These are phyloP conservation scores for Komagataea norvegica DNA, from an alignment of 1,139 yeast genomes.

Conservation along the genomic window DNA sequence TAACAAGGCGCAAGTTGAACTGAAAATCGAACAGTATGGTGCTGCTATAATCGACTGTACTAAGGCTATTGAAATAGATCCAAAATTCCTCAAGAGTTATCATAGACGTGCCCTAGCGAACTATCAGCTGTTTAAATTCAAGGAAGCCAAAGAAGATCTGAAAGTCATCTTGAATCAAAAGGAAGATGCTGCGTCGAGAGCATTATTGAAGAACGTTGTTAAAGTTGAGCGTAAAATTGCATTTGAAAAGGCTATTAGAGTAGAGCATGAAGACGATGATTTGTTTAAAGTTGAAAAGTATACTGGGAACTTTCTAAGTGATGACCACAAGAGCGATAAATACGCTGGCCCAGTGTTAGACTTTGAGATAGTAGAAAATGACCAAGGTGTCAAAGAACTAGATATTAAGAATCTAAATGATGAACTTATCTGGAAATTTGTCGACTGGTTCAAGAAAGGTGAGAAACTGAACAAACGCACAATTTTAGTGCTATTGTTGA, in stretches of 20 bases:
- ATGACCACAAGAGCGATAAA: constrained; percentile 45
- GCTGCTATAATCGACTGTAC: constrained; percentile 76
- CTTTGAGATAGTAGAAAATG: constrained; percentile 33
- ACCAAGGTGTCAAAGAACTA: constrained; percentile 22
- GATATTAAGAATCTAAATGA: constrained; percentile 31
- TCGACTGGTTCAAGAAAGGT: constrained; percentile 66
- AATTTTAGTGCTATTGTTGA: constrained; percentile 76
- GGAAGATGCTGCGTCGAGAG: constrained; percentile 62
- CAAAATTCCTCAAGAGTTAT: constrained; percentile 67
- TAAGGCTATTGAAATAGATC: constrained; percentile 62
- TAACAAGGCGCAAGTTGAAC: constrained; percentile 87
- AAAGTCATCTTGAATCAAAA: constrained; percentile 54
- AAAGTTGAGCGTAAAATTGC: constrained; percentile 68
- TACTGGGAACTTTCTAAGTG: constrained; percentile 8
- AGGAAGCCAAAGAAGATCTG: constrained; percentile 70
- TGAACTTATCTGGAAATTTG: constrained; percentile 60
- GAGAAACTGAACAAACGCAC: constrained; percentile 73
- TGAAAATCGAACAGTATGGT: constrained; percentile 83
- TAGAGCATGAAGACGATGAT: constrained; percentile 47
- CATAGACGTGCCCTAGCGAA: constrained; percentile 79
- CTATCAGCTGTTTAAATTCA: constrained; percentile 71
- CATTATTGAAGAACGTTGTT: constrained; percentile 59
- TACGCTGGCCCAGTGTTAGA: constrained; percentile 64
- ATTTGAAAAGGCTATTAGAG: constrained; percentile 83
- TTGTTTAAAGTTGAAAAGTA: constrained; percentile 37